Percentiles rank a stretch among this genome's conserved stretches.
Conservation (phyloP, 352 stramenopile species). For the Globisporangium spiculum region DNA sequence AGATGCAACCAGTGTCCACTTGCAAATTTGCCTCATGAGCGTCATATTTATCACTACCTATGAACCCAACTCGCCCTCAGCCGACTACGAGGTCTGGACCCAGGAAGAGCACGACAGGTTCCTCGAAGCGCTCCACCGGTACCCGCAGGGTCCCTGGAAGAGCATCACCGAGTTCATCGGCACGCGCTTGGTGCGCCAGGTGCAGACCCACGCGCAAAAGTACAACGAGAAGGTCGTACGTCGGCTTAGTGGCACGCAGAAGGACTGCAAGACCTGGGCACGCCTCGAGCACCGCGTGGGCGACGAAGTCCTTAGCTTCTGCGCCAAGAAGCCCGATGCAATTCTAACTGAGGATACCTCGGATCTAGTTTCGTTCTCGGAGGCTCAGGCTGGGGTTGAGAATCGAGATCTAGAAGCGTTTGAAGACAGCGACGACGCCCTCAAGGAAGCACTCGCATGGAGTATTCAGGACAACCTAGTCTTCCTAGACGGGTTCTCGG, state of each 20-base stretch:
- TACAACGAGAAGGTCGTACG: slow-evolving; percentile 73
- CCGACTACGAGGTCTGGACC: slow-evolving; percentile 30
- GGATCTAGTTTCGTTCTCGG: too few relatives aligned
- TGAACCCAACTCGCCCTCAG: neutral
- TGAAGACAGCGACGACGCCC: too few relatives aligned
- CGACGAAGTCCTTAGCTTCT: slow-evolving; percentile 23
- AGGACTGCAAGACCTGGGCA: slow-evolving; percentile 33
- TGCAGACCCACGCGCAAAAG: slow-evolving; percentile 61
- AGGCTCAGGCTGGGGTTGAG: too few relatives aligned
- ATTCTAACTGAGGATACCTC: too few relatives aligned
- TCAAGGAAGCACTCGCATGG: too few relatives aligned
- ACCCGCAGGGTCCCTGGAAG: slow-evolving; percentile 41
- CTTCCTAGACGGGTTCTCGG: too few relatives aligned
- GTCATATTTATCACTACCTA: neutral
- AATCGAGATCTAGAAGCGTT: too few relatives aligned
- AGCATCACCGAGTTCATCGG: slow-evolving; percentile 38
- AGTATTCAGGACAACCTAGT: too few relatives aligned
- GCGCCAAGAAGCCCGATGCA: neutral
- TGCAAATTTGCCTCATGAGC: neutral
- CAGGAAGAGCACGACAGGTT: slow-evolving; percentile 61
- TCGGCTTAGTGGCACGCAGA: slow-evolving; percentile 46
- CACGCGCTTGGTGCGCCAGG: slow-evolving; percentile 54
- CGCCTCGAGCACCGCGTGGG: slow-evolving; percentile 58
- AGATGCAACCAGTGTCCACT: neutral
- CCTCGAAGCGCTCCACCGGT: slow-evolving; percentile 44